These are phyloP conservation scores for Hypomontagnella monticulosa DNA, from an alignment of 495 filamentous ascomycete genomes.

Conservation along the genomic window DNA sequence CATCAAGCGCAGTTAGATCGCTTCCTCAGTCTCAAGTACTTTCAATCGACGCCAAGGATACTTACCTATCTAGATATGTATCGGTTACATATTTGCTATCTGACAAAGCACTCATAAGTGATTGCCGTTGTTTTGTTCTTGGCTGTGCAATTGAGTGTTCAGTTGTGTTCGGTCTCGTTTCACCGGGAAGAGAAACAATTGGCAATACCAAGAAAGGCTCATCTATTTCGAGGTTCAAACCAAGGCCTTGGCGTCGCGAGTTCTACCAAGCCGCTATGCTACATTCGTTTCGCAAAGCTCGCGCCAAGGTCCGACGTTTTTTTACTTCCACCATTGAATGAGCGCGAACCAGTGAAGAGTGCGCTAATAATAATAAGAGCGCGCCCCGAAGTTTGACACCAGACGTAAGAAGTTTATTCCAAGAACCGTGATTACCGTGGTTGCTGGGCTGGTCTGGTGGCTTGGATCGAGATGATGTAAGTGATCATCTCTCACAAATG, in stretches of 20 bases:
- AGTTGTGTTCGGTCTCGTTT: conserved; percentile 30
- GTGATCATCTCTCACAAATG: conserved; percentile 1
- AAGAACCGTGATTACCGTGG: conserved; percentile 17
- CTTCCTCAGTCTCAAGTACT: conserved; percentile 16
- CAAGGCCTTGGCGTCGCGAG: conserved; percentile 37
- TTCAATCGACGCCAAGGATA: conserved; percentile 25
- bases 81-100: conserved; percentile 21
- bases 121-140: conserved; percentile 35
- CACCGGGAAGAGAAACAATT: conserved; percentile 33
- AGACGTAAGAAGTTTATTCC: conserved; percentile 6
- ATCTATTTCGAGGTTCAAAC: conserved; percentile 36
- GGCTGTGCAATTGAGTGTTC: conserved; percentile 35
- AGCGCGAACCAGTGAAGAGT: conserved; percentile 15
- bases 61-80: not conserved
- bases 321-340: conserved; percentile 23
- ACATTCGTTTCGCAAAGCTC: conserved; percentile 1
- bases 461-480: conserved; percentile 34
- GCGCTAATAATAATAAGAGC: conserved; percentile 27
- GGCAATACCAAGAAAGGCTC: conserved; percentile 43
- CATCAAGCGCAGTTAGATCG: conserved; percentile 16
- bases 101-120: conserved; percentile 22
- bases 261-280: conserved; percentile 23
- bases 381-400: conserved; percentile 10
- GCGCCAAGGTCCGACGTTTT: conserved; percentile 27
- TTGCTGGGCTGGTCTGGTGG: conserved; percentile 2